phyloP scores from a whole-genome alignment of 352 stramenopile genomes.

The Saprolegnia parasitica region DNA sequence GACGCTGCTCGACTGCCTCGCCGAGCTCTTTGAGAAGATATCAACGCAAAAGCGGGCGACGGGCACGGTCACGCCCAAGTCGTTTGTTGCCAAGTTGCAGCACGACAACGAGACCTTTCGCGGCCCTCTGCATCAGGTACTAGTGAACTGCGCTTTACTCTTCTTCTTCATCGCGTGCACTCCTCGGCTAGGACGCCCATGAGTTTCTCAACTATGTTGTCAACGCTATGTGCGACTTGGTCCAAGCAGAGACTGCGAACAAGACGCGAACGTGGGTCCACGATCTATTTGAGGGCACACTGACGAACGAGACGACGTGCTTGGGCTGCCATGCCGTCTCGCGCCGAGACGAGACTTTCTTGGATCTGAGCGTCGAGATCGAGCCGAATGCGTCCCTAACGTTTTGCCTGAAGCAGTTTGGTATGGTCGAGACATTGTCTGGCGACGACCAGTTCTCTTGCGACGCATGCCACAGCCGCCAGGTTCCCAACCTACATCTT shows the following conservation, averaged over 20 bases:
- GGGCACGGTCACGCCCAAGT: constrained; percentile 26
- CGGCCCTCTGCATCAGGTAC: constrained; percentile 26
- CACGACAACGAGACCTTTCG: constrained; percentile 28
- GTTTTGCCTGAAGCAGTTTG: constrained; percentile 38
- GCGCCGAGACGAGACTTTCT: constrained; percentile 34
- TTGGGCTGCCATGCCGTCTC: constrained; percentile 36
- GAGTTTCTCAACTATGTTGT: constrained; percentile 45
- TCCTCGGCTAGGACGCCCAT: constrained; percentile 34
- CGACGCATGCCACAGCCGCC: constrained; percentile 36
- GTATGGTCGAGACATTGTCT: constrained; percentile 33
- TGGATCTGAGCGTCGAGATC: constrained; percentile 39
- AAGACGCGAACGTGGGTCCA: constrained; percentile 36
- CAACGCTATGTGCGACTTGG: constrained; percentile 38
- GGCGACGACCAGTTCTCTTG: constrained; percentile 41
- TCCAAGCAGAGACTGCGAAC: constrained; percentile 26
- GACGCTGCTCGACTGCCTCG: constrained; percentile 27
- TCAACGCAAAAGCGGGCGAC: constrained; percentile 23
- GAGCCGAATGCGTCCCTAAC: constrained; percentile 37
- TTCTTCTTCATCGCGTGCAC: neutral
- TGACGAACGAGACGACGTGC: constrained; percentile 42
- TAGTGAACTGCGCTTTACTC: neutral
- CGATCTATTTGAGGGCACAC: constrained; percentile 35
- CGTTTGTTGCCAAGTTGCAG: constrained; percentile 27
- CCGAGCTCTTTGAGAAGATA: constrained; percentile 30
- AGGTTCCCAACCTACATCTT: constrained; percentile 27